These are phyloP conservation scores for Gymnopus androsaceus DNA, from an alignment of 1,284 basidiomycete species.

Conservation along the genomic window DNA sequence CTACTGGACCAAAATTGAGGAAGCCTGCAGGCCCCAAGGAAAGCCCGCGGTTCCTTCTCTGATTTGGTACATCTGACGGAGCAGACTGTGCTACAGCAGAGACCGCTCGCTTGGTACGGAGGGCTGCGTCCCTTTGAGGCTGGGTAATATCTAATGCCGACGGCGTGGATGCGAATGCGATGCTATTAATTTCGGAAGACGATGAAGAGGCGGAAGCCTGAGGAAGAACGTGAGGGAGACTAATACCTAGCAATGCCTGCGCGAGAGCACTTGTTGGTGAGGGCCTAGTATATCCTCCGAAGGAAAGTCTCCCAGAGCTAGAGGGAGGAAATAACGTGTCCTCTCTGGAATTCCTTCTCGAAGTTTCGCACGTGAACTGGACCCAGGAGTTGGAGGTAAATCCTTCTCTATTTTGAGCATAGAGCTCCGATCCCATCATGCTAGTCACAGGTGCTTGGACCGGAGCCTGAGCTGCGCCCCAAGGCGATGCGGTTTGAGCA, in stretches of 20 bases:
- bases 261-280: slow-evolving; percentile 51
- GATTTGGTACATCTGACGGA: not conserved
- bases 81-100: not conserved
- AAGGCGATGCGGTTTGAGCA: slow-evolving; percentile 22
- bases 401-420: slow-evolving; percentile 57
- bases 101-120: slow-evolving; percentile 7
- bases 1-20: slow-evolving; percentile 40
- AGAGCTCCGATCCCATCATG: slow-evolving; percentile 51
- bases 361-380: slow-evolving; percentile 17
- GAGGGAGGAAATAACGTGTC: slow-evolving; percentile 16
- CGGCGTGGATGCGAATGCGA: slow-evolving; percentile 35
- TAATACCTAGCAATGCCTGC: slow-evolving; percentile 59
- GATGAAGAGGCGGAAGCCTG: slow-evolving; percentile 42
- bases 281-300: slow-evolving; percentile 22
- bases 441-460: slow-evolving; percentile 36
- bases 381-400: slow-evolving; percentile 62
- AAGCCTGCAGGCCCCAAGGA: slow-evolving; percentile 43
- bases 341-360: slow-evolving; percentile 13
- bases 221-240: slow-evolving; percentile 55
- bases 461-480: slow-evolving; percentile 30
- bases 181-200: slow-evolving; percentile 42
- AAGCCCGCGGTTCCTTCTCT: slow-evolving; percentile 38
- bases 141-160: slow-evolving; percentile 15
- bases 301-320: not conserved
- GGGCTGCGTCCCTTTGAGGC: not conserved